Percentiles rank a stretch among this genome's conserved stretches.
Conservation (phyloP, 108 stramenopile genomes). For the Craspedostauros australis region DNA sequence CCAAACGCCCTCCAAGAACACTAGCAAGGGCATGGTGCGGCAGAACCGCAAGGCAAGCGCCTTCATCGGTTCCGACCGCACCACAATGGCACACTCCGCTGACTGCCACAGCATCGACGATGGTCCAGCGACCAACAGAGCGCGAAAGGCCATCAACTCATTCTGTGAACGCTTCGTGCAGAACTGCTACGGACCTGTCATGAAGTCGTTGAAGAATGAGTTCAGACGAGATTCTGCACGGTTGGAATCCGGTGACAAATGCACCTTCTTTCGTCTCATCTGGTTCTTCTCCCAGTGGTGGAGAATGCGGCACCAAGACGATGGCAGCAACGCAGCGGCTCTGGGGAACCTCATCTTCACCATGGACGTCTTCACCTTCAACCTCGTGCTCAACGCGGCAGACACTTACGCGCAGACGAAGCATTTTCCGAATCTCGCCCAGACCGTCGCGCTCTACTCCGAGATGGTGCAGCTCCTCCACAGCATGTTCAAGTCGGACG, state of each 20-base stretch:
- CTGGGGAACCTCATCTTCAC: slow-evolving; percentile 74
- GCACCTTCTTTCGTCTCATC: slow-evolving; percentile 67
- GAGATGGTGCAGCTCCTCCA: slow-evolving; percentile 81
- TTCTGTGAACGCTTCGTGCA: slow-evolving; percentile 67
- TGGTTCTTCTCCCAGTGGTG: slow-evolving; percentile 89
- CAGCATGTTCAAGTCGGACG: slow-evolving; percentile 63
- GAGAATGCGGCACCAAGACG: slow-evolving; percentile 6
- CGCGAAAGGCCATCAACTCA: slow-evolving; percentile 47
- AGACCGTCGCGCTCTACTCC: slow-evolving; percentile 64
- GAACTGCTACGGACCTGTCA: slow-evolving; percentile 79
- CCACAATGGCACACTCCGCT: slow-evolving; percentile 26
- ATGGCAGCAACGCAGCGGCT: neutral
- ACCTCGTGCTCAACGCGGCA: slow-evolving; percentile 69
- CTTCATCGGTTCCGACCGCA: slow-evolving; percentile 57
- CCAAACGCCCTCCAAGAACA: neutral
- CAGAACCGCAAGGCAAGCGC: slow-evolving; percentile 52
- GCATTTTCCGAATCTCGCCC: slow-evolving; percentile 50
- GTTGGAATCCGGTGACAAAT: slow-evolving; percentile 69
- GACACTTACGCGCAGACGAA: slow-evolving; percentile 71
- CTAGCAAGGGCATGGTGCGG: slow-evolving; percentile 5
- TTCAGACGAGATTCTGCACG: slow-evolving; percentile 81
- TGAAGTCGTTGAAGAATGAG: slow-evolving; percentile 88
- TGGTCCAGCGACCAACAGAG: slow-evolving; percentile 44
- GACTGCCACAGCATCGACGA: slow-evolving; percentile 3
- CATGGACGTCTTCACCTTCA: slow-evolving; percentile 90